Evolutionary conservation across 495 filamentous ascomycete species (phyloP), one percentile per base, ranked within the genome.

Genomic region (Aspergillus leporis): DNA sequence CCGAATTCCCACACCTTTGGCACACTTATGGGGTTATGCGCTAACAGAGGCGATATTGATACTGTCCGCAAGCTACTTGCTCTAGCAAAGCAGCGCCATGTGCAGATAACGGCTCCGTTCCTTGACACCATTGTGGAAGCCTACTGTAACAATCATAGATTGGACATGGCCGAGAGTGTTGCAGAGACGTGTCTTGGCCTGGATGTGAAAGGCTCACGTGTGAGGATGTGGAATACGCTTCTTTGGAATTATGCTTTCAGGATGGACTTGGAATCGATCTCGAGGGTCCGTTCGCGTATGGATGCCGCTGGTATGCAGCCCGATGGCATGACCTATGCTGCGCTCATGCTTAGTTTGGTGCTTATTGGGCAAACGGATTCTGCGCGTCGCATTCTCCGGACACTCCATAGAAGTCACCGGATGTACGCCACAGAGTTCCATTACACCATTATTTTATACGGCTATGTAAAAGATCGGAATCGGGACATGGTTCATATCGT

Each of bases 171-270:
- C 10, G 86, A 91, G 70, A 65, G 71, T 23, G 64, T 92, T n/a
- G 78, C 83, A 28, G 78, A 77, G 30, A 70, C 73, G 1, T 72
- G 74, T 53, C 56, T 78, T 41, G 59, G 66, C 0, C 68, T 80
- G 36, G 61, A 73, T 23, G 57, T 77, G n/a, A 56, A 75, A 55
- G 70, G 80, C 12, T 78, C 74, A 41, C 74, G 76, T 36, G 85
- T 86, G 16, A 69, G 76, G 48, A 85, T 93, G 74, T 97, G 90
- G 90, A 97, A 97, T 66, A 75, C 81, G 19, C 72, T 97, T 18
- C 72, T 97, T 4, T 76, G 79, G 55, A 83, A 86, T 30, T 79
- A 91, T 66, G 90, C 89, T 18, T 75, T 83, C 55, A 78, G 83
- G 5, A 77, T 86, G 58, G 85, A 94, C 61, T 64, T 92, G 45